Percentiles rank a stretch among this genome's conserved stretches.
phyloP scores from a whole-genome alignment of 805 yeast genomes.

The Candida sanyiensis region DNA sequence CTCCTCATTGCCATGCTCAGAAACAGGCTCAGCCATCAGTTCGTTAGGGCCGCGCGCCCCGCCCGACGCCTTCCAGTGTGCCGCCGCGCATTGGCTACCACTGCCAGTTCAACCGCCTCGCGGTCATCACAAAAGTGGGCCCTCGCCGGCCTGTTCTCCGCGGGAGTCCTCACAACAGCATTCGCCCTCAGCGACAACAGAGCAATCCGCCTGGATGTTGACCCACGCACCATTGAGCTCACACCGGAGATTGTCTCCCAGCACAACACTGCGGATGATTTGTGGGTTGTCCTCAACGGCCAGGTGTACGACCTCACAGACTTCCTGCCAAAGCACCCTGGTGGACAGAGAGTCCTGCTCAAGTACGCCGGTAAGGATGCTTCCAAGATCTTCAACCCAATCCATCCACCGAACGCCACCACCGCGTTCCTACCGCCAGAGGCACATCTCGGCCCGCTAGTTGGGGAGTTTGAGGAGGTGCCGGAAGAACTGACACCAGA shows the following conservation, averaged over 20 bases:
- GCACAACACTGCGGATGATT: conserved; percentile 42
- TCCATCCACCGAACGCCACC: conserved; percentile 87
- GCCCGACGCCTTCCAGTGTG: no score
- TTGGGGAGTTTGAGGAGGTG: conserved; percentile 32
- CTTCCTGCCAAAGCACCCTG: conserved; percentile 77
- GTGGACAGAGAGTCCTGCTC: conserved; percentile 65
- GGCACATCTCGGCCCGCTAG: conserved; percentile 56
- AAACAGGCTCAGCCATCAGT: no score
- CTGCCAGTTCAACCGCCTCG: no score
- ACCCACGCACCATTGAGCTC: conserved; percentile 9
- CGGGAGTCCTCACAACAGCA: neutral
- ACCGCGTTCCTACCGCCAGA: conserved; percentile 52
- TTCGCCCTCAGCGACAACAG: neutral
- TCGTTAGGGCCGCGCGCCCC: no score
- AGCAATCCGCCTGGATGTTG: conserved; percentile 4
- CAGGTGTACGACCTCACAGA: conserved; percentile 73
- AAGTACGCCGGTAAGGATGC: conserved; percentile 84
- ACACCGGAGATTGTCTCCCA: conserved; percentile 26
- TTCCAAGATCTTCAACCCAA: conserved; percentile 76
- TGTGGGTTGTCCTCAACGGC: conserved; percentile 83
- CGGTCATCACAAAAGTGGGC: no score
- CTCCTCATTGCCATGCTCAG: no score
- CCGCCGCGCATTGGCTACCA: no score
- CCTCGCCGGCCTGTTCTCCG: neutral
- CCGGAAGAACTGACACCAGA: conserved; percentile 30